Evolutionary conservation across 164 flowering plant genomes (phyloP).

Genomic region (Vitis rotundifolia): DNA sequence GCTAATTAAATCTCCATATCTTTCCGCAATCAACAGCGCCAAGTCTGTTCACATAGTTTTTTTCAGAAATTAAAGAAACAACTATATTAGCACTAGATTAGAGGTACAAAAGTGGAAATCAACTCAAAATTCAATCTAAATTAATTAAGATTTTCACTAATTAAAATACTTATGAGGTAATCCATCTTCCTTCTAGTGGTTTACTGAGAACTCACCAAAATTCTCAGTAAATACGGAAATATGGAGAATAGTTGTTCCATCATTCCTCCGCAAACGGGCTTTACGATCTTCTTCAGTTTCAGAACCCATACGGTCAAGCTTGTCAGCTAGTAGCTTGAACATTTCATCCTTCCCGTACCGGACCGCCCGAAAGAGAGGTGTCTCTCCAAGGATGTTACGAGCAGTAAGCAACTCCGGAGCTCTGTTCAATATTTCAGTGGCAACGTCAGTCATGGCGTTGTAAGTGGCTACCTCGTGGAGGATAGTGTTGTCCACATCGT

Average conservation of each 20-base stretch:
- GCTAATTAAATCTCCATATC: neutral
- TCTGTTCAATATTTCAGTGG: neutral
- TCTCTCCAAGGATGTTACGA: too few species aligned
- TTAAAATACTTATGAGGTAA: too few species aligned
- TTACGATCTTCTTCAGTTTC: neutral
- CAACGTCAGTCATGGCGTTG: neutral
- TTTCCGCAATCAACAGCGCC: neutral
- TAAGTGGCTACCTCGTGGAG: constrained; percentile 12
- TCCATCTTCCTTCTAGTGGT: too few species aligned
- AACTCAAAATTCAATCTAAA: too few species aligned
- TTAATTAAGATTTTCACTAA: too few species aligned
- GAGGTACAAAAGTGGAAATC: too few species aligned
- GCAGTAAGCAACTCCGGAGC: constrained; percentile 1
- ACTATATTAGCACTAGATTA: too few species aligned
- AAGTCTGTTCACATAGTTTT: too few species aligned
- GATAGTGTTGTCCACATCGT: constrained; percentile 8
- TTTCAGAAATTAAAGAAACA: too few species aligned
- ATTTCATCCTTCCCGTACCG: too few species aligned
- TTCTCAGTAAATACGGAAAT: neutral
- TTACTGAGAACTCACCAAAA: neutral
- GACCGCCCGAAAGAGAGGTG: too few species aligned
- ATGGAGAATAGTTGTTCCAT: constrained; percentile 3
- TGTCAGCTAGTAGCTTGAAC: too few species aligned
- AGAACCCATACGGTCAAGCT: neutral
- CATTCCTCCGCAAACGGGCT: neutral